Evolutionary conservation across 345 rosid genomes (phyloP), one percentile per base, ranked within the genome.

Genomic region (Camelina neglecta): DNA sequence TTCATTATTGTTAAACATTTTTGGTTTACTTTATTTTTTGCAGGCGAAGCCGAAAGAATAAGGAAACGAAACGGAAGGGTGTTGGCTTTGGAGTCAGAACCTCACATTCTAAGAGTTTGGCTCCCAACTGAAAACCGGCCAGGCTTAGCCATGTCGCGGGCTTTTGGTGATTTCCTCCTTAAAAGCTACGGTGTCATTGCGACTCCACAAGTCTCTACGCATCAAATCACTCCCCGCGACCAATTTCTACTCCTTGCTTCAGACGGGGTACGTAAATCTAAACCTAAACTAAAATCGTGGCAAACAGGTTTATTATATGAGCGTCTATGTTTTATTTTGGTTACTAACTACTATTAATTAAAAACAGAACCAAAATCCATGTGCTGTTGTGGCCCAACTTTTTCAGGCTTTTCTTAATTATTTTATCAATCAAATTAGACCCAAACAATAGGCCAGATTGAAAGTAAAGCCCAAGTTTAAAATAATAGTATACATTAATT

Each of bases 121-220:
- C 82, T 92, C 33, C 98, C 98, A 0, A 38, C 74, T 53, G 91
- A 85, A 66, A 88, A 94, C 83, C 41, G 66, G 5, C 98, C 98
- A 2, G 98, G 98, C 12, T 69, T 92, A n/a, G 98, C 98, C 65
- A 94, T 94, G 98, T 87, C 98, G 16, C 82, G 98, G 23, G 93
- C 97, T 71, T 89, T 94, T 0, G 97, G 98, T 1, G 96, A 94
- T 67, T 90, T 84, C 69, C 47, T 86, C 16, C 92, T 92, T 21
- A 89, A 94, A 74, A 69, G 84, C 56, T 84, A 87, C 7, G 97
- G 98, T 56, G 74, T 92, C 6, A 92, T 88, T 39, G 89, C 97
- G 1, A 65, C 82, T 35, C 98, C 98, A 0, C 84, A 94, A 2
- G 72, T 93, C 77, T 86, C 90, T 62, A 60, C 67, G 50, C 90